Evolutionary conservation across 176 grass and related monocot genomes (phyloP), one percentile per base, ranked within the genome.

Genomic region (Carex myosuroides): DNA sequence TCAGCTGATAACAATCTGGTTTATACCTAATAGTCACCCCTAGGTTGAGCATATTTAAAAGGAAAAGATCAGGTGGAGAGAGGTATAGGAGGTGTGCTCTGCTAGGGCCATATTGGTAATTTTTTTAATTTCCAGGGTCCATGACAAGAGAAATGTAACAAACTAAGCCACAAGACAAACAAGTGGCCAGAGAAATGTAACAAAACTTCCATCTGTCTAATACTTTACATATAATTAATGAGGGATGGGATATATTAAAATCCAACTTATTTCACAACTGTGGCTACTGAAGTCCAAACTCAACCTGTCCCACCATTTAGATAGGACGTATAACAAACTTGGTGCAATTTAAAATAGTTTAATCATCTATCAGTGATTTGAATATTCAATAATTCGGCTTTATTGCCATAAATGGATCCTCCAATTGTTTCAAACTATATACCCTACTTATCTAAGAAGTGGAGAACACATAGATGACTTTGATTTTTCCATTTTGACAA

Each of bases 401-500:
- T 32, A 41, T 16, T 69, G 32, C 30, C 65, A 39, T 69, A 39
- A 13, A 69, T 18, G 3, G 16, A 59, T 71, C 18, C 68, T 71
- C 16, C 3, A 57, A 77, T 77, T 77, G 13, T 30, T 16, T 24
- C 73, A 56, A 77, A 77, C 21, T 56, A 33, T 17, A 70, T 20
- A 70, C 16, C 67, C 37, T 61, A 37, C 6, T 35, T 70, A 70
- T 70, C 30, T 70, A 70, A 80, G 52, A 60, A 5, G 35, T n/a
- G 16, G 67, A n/a, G 33, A 18, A 44, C 67, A 42, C 16, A 41
- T 13, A 26, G 2, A 64, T 41, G 24, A 56, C 22, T 78, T 78
- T 9, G 6, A 71, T 21, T 71, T 71, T 57, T 78, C 73, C 14
- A 78, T 57, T 78, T 78, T 78, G 73, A 57, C 48, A 78, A 57